Base-by-base conservation (phyloP, 192 early-diverging fungal genomes). In the Mortierella hygrophila region DNA sequence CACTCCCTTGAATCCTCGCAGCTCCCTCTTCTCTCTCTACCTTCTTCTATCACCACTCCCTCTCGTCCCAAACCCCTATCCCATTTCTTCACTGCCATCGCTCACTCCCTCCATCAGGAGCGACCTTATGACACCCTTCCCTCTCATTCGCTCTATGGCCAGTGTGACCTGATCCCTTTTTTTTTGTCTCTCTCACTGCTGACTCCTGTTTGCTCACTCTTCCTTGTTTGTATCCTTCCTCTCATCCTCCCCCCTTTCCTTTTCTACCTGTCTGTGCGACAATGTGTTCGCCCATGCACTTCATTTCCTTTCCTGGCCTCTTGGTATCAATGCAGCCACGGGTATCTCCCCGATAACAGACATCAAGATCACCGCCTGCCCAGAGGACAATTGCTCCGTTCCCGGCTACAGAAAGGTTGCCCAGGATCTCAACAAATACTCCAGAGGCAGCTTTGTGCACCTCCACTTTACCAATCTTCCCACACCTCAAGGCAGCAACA, bases 361-460 rank as follows among this genome's bases (percentile, higher is more conserved):
- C 35, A 86, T 86, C 76, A 70, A 44, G 4, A 55, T 86, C 40
- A 86, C 84, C 0, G 13, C 76, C 40, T 86, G 84, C 32, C 65
- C 70, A 74, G 79, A 80, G 35, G 79, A 86, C 54, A 81, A 71
- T 46, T 86, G 79, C 52, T 35, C 23, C 21, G 69, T 86, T 41
- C 84, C 84, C 3, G 84, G 84, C 42, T 86, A 69, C 41, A 54
- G 79, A 70, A 86, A 86, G 44, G 49, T 86, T 10, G 46, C 75
- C 2, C 84, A 81, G 72, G 84, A 86, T 40, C 41, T 86, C 10
- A 86, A 86, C 76, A 80, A 78, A 52, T 81, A 63, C 60, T 81
- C 84, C 9, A 75, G 84, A 26, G 84, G 84, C 38, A 80, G 65
- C 63, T 86, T 81, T 75, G 84, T 86, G 13, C 84, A 86, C 54